Percentiles rank a stretch among this genome's conserved stretches.
Evolutionary conservation across 352 stramenopile species (phyloP).

Genomic region (Phytophthora pinifolia): DNA sequence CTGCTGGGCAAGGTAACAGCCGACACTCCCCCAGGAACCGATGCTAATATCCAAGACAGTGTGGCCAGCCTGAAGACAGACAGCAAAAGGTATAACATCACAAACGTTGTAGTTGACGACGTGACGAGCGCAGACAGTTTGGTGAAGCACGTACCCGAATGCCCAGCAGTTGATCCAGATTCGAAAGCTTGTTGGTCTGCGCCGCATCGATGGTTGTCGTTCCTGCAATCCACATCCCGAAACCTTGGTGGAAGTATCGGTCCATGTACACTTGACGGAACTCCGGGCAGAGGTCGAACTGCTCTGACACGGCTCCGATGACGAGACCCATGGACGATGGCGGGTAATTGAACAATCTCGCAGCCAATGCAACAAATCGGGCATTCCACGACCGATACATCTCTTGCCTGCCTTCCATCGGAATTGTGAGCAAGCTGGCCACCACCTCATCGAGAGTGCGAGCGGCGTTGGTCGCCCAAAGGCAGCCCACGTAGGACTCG

Average conservation of each 20-base stretch:
- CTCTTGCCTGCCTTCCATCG: conserved; percentile 77
- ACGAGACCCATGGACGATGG: conserved; percentile 69
- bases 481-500: conserved; percentile 74
- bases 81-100: neutral
- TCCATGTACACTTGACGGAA: conserved; percentile 81
- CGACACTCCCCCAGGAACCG: conserved; percentile 80
- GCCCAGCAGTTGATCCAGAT: conserved; percentile 57
- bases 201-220: conserved; percentile 57
- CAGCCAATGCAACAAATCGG: conserved; percentile 68
- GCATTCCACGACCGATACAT: conserved; percentile 88
- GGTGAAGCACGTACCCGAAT: conserved; percentile 42
- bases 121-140: neutral
- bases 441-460: conserved; percentile 72
- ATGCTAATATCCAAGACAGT: conserved; percentile 83
- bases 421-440: conserved; percentile 74
- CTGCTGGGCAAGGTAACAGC: conserved; percentile 67
- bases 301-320: conserved; percentile 64
- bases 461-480: conserved; percentile 63
- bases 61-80: conserved; percentile 42
- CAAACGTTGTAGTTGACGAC: conserved; percentile 1
- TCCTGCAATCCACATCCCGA: conserved; percentile 65
- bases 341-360: conserved; percentile 77
- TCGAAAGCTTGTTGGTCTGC: conserved; percentile 67
- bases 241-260: conserved; percentile 72
- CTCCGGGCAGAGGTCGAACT: conserved; percentile 72